phyloP scores from a whole-genome alignment of 192 early-diverging fungal species.

The Linderina pennispora region DNA sequence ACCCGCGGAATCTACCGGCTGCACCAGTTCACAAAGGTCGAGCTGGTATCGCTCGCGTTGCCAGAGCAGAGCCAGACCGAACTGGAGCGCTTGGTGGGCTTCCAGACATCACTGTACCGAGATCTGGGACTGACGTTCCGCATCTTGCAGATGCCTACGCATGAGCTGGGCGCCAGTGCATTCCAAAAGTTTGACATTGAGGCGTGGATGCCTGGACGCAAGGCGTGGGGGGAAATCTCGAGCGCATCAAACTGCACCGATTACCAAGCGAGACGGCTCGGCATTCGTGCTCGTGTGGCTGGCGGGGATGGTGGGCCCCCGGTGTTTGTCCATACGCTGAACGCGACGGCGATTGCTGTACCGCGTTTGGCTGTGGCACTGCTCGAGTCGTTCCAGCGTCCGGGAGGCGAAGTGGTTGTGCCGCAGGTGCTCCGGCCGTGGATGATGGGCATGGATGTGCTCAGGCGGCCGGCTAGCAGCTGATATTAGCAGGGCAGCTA shows the following conservation, averaged over 20 bases:
- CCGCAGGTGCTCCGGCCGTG: slow-evolving; percentile 68
- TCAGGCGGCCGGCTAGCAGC: not conserved
- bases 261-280: slow-evolving; percentile 82
- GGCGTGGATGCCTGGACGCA: slow-evolving; percentile 93
- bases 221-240: slow-evolving; percentile 65
- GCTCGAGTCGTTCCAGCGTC: slow-evolving; percentile 67
- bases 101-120: slow-evolving; percentile 70
- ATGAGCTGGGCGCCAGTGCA: slow-evolving; percentile 88
- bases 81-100: slow-evolving; percentile 60
- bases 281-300: slow-evolving; percentile 51
- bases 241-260: slow-evolving; percentile 92
- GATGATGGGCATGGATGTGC: slow-evolving; percentile 50
- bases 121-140: slow-evolving; percentile 73
- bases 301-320: slow-evolving; percentile 1
- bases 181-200: slow-evolving; percentile 92
- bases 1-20: slow-evolving; percentile 85
- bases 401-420: slow-evolving; percentile 63
- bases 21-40: slow-evolving; percentile 94
- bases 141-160: slow-evolving; percentile 86
- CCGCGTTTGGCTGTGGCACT: slow-evolving; percentile 85
- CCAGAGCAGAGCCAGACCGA: slow-evolving; percentile 60
- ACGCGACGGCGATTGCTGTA: slow-evolving; percentile 89
- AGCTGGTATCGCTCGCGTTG: slow-evolving; percentile 71
- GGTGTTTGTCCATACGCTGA: slow-evolving; percentile 81
- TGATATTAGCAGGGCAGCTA: no score